A percentile compares a stretch with the other conserved stretches of the same genome.
These are phyloP conservation scores for Globisporangium uncinulatum DNA, from an alignment of 352 stramenopile genomes.

Conservation along the genomic window DNA sequence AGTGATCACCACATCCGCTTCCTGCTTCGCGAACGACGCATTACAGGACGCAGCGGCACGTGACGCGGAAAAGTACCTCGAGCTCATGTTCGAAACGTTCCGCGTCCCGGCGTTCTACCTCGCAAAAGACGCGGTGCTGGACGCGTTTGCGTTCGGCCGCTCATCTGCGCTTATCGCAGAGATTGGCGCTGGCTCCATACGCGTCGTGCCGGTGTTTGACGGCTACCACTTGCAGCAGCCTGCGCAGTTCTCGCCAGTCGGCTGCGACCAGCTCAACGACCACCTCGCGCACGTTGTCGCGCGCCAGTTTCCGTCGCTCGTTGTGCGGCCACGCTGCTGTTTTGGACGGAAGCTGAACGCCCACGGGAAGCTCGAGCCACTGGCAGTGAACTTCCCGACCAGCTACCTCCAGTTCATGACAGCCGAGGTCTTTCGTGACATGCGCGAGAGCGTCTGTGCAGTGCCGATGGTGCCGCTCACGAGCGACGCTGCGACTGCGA, in stretches of 20 bases:
- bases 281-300: constrained; percentile 70
- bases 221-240: constrained; percentile 83
- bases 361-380: constrained; percentile 54
- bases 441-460: constrained; percentile 58
- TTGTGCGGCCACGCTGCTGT: constrained; percentile 54
- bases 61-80: constrained; percentile 78
- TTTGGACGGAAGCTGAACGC: constrained; percentile 55
- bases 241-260: constrained; percentile 67
- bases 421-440: constrained; percentile 66
- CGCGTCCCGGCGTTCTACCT: constrained; percentile 87
- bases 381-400: constrained; percentile 38
- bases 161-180: constrained; percentile 86
- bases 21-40: constrained; percentile 72
- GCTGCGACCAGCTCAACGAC: constrained; percentile 61
- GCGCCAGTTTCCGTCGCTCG: constrained; percentile 27
- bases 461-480: constrained; percentile 44
- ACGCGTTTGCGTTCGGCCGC: constrained; percentile 88
- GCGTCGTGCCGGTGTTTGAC: constrained; percentile 88
- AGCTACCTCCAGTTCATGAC: constrained; percentile 76
- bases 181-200: constrained; percentile 78
- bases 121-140: constrained; percentile 85
- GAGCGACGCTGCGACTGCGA: constrained; percentile 19
- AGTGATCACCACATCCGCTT: constrained; percentile 67
- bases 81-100: constrained; percentile 93
- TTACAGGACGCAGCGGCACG: constrained; percentile 41